phyloP scores from a whole-genome alignment of 73 alveolate genomes.

The Paramecium sonneborni region DNA sequence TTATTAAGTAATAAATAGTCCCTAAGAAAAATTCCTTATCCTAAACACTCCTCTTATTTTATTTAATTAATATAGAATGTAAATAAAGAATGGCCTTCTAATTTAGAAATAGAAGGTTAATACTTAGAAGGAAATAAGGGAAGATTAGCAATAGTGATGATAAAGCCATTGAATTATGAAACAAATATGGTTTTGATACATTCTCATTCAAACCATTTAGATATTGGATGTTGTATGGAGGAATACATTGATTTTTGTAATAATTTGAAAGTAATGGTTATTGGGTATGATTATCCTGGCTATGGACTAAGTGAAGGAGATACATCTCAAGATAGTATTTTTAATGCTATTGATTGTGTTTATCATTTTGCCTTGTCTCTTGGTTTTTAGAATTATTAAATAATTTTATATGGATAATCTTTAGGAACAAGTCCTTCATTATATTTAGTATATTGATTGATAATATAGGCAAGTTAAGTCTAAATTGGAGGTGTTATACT shows the following conservation, averaged over 20 bases:
- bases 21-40: background rate
- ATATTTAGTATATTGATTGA: slow-evolving; percentile 22
- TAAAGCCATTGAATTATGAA: background rate
- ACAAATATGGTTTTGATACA: slow-evolving; percentile 49
- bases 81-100: background rate
- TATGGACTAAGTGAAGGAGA: slow-evolving; percentile 71
- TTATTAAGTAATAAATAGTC: background rate
- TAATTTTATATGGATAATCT: slow-evolving; percentile 67
- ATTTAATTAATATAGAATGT: background rate
- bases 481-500: slow-evolving; percentile 62
- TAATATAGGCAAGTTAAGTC: background rate
- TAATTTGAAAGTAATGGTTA: slow-evolving; percentile 33
- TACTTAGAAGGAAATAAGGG: background rate
- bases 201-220: slow-evolving; percentile 73
- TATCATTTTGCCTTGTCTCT: slow-evolving; percentile 55
- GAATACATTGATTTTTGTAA: slow-evolving; percentile 48
- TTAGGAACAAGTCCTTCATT: slow-evolving; percentile 71
- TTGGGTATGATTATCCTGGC: slow-evolving; percentile 73
- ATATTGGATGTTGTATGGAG: slow-evolving; percentile 59
- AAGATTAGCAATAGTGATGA: background rate
- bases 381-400: slow-evolving; percentile 35
- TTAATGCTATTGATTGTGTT: slow-evolving; percentile 60
- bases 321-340: slow-evolving; percentile 44
- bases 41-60: background rate
- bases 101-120: slow-evolving; percentile 12